Percentiles rank a stretch among this genome's conserved stretches.
Evolutionary conservation across 2,329 filamentous ascomycete genomes (phyloP).

Genomic region (Boeremia lycopersici): DNA sequence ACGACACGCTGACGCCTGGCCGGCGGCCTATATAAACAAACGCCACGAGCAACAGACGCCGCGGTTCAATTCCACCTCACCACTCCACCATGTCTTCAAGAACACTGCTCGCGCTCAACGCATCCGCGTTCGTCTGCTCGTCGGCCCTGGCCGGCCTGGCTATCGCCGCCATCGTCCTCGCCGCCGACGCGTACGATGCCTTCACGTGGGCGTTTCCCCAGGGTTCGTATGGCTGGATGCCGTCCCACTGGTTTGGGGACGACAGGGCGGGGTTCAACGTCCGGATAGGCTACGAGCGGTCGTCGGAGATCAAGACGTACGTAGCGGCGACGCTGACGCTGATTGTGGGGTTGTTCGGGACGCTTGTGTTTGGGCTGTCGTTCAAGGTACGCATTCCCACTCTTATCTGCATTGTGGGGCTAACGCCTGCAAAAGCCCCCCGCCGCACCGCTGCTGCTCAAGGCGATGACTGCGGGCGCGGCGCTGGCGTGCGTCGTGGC

Average conservation of each 20-base stretch:
- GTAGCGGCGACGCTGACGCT: background rate
- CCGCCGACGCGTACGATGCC: background rate
- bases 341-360: background rate
- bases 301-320: slow-evolving; percentile 7
- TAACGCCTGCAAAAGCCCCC: background rate
- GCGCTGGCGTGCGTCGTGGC: background rate
- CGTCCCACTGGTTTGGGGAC: background rate
- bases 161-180: background rate
- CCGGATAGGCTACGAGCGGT: background rate
- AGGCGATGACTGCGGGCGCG: background rate
- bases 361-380: background rate
- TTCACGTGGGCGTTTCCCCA: background rate
- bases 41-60: background rate
- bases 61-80: background rate
- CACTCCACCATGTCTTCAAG: background rate
- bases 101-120: background rate
- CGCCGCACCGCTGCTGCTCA: background rate
- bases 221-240: background rate
- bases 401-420: background rate
- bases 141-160: background rate
- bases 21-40: background rate
- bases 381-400: background rate
- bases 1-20: background rate
- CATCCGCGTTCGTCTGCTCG: background rate
- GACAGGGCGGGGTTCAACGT: background rate